These are phyloP conservation scores for Vitis riparia DNA, from an alignment of 164 flowering plant species.

Conservation along the genomic window DNA sequence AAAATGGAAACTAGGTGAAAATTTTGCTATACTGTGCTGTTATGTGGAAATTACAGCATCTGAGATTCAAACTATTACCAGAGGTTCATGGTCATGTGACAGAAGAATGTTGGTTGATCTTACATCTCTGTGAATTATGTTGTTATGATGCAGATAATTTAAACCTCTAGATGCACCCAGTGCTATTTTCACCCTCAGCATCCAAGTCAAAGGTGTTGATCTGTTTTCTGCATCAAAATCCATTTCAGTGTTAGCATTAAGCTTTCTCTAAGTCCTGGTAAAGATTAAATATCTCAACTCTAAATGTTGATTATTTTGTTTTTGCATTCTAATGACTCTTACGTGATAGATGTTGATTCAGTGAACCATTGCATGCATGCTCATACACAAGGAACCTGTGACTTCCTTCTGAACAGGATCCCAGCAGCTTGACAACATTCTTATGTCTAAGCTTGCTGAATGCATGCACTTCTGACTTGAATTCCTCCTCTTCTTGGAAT, in stretches of 20 bases:
- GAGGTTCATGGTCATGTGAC: conserved; percentile 58
- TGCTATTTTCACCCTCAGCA: conserved; percentile 58
- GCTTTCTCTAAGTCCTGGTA: not conserved
- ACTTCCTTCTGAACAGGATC: conserved; percentile 57
- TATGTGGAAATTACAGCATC: too few species aligned
- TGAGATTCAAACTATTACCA: conserved; percentile 35
- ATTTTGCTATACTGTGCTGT: too few species aligned
- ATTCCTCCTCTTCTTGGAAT: conserved; percentile 58
- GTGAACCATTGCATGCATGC: conserved; percentile 59
- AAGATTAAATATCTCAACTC: too few species aligned
- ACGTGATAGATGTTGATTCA: conserved; percentile 58
- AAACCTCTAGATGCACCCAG: conserved; percentile 63
- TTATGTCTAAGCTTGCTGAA: conserved; percentile 53
- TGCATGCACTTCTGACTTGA: conserved; percentile 50
- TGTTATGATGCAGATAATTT: conserved; percentile 51
- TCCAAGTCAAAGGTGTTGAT: conserved; percentile 49
- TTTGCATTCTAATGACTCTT: conserved; percentile 15
- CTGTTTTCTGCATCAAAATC: conserved; percentile 31
- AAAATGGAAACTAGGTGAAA: too few species aligned
- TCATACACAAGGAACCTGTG: conserved; percentile 60
- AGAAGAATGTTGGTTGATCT: conserved; percentile 72
- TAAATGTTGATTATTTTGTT: not conserved
- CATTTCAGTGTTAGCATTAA: not conserved
- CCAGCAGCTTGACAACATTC: conserved; percentile 61
- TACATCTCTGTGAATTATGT: conserved; percentile 73